phyloP scores from a whole-genome alignment of 1,284 basidiomycete genomes.

The Cutaneotrichosporon cyanovorans region DNA sequence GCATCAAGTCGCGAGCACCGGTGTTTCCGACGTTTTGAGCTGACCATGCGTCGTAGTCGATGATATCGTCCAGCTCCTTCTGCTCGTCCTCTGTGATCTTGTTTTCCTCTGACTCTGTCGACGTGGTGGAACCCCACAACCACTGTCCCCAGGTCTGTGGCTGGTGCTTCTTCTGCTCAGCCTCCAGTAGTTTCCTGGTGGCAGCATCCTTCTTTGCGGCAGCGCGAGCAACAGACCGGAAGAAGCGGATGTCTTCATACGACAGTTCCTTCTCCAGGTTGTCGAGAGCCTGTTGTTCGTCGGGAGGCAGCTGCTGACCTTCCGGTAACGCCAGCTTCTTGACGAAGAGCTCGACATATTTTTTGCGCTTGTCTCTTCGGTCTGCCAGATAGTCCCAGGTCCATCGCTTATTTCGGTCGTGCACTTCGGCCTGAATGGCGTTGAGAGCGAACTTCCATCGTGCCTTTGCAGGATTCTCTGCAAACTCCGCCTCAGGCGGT shows the following conservation, averaged over 20 bases:
- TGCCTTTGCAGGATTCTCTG: conserved; percentile 61
- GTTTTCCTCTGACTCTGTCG: conserved; percentile 15
- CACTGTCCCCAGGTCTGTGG: conserved; percentile 69
- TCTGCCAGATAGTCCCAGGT: conserved; percentile 87
- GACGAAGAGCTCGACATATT: conserved; percentile 74
- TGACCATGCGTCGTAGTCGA: conserved; percentile 84
- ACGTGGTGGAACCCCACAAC: conserved; percentile 65
- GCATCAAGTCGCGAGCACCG: conserved; percentile 72
- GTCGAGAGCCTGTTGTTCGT: conserved; percentile 59
- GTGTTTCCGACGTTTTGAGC: conserved; percentile 56
- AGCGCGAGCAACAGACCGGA: conserved; percentile 89
- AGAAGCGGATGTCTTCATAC: conserved; percentile 96
- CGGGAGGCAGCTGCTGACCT: conserved; percentile 48
- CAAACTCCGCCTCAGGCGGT: conserved; percentile 58
- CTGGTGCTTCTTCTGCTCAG: conserved; percentile 52
- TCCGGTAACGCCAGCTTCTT: conserved; percentile 54
- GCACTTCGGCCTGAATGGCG: conserved; percentile 79
- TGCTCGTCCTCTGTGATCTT: conserved; percentile 75
- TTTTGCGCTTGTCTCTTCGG: conserved; percentile 72
- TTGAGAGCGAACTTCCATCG: conserved; percentile 72
- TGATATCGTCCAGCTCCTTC: conserved; percentile 83
- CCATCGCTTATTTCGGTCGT: conserved; percentile 78
- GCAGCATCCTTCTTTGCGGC: conserved; percentile 78
- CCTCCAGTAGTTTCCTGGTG: conserved; percentile 60
- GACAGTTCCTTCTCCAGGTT: conserved; percentile 72